These are phyloP conservation scores for Lachancea thermotolerans DNA, from an alignment of 805 yeast species.

Conservation along the genomic window DNA sequence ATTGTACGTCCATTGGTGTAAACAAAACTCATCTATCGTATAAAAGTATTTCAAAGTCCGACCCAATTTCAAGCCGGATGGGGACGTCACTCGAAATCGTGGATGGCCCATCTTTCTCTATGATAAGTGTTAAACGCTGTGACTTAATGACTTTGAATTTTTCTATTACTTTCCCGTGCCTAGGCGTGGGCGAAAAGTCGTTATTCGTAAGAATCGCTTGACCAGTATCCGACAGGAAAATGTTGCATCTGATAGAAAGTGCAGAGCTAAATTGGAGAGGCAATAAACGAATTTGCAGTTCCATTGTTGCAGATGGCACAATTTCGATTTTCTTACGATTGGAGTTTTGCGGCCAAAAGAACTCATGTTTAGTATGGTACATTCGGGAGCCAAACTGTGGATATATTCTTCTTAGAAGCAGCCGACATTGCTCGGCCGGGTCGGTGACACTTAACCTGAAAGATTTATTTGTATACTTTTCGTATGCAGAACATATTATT, in stretches of 20 bases:
- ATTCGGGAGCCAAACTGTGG: slow-evolving; percentile 21
- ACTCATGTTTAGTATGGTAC: slow-evolving; percentile 11
- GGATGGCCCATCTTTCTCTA: slow-evolving; percentile 17
- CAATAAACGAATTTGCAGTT: slow-evolving; percentile 18
- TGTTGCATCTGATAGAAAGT: slow-evolving; percentile 15
- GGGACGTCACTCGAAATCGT: background rate
- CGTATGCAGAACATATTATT: slow-evolving; percentile 18
- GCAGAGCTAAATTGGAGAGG: slow-evolving; percentile 7
- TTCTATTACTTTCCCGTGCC: slow-evolving; percentile 15
- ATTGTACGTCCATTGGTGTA: background rate
- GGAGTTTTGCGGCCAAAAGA: slow-evolving; percentile 9
- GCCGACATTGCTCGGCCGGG: background rate
- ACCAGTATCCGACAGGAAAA: slow-evolving; percentile 17
- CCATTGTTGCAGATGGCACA: slow-evolving; percentile 5
- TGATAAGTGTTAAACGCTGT: slow-evolving; percentile 6
- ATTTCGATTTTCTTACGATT: slow-evolving; percentile 11
- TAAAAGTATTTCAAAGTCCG: slow-evolving; percentile 8
- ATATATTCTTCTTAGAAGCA: slow-evolving; percentile 10
- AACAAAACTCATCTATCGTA: slow-evolving; percentile 6
- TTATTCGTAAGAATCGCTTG: slow-evolving; percentile 9
- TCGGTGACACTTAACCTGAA: slow-evolving; percentile 1
- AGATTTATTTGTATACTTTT: background rate
- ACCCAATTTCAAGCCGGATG: slow-evolving; percentile 7
- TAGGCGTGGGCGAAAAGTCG: slow-evolving; percentile 8
- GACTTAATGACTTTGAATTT: too few relatives aligned